Conservation (phyloP, 352 stramenopile genomes). For the Pythium phragmitis region DNA sequence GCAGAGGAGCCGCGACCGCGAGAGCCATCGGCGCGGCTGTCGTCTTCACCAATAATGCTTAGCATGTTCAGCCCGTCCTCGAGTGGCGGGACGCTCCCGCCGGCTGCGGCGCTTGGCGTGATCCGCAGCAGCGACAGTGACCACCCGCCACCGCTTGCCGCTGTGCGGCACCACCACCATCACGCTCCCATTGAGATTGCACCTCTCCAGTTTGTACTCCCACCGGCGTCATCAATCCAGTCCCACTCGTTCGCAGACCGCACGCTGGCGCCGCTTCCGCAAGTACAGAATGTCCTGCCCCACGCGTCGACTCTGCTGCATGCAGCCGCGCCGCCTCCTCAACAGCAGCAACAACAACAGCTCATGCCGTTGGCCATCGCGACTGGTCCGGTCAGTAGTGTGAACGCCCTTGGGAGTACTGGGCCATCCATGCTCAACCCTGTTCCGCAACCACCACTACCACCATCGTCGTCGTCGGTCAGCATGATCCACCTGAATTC, state of each 20-base stretch:
- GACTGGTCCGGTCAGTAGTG: not conserved
- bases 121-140: not conserved
- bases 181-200: constrained; percentile 27
- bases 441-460: not conserved
- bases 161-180: constrained; percentile 12
- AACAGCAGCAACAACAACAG: not conserved
- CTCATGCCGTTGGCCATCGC: constrained; percentile 7
- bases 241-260: constrained; percentile 26
- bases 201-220: constrained; percentile 34
- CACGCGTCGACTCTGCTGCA: constrained; percentile 29
- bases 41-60: constrained; percentile 8
- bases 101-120: constrained; percentile 8
- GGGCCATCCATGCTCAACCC: not conserved
- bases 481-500: not conserved
- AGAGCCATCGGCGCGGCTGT: not conserved
- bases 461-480: not conserved
- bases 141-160: not conserved
- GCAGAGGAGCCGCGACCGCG: not conserved
- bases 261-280: constrained; percentile 22
- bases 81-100: not conserved
- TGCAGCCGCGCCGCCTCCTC: not conserved
- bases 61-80: constrained; percentile 5
- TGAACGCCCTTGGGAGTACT: no score
- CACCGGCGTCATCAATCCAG: constrained; percentile 40
- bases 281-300: constrained; percentile 28